Percentiles rank a stretch among this genome's conserved stretches.
These are phyloP conservation scores for Psidium friedrichsthalianum DNA, from an alignment of 345 rosid genomes.

Conservation along the genomic window DNA sequence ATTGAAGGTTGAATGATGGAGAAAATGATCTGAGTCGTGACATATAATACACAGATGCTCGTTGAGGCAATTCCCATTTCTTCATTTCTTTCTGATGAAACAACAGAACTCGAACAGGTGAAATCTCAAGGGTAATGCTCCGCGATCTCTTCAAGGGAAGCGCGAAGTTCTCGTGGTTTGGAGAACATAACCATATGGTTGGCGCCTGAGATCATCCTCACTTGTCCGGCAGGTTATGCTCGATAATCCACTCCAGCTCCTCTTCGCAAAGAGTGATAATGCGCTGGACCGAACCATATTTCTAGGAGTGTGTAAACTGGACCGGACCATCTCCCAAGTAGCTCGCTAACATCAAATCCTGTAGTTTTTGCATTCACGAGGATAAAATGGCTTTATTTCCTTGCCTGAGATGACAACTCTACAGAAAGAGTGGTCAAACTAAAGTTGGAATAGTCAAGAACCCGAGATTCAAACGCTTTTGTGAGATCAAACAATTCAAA, in stretches of 20 bases:
- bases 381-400: no score
- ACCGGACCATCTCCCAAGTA: constrained; percentile 8
- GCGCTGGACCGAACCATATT: constrained; percentile 7
- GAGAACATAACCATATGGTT: constrained; percentile 22
- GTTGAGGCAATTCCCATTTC: neutral
- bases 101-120: neutral
- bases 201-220: constrained; percentile 2
- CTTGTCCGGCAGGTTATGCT: constrained; percentile 3
- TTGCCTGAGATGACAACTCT: no score
- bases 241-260: constrained; percentile 2
- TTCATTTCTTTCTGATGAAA: neutral
- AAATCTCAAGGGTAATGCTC: neutral
- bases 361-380: neutral
- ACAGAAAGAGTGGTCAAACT: no score
- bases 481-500: no score
- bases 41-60: neutral
- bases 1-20: neutral
- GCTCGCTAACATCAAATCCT: constrained; percentile 10
- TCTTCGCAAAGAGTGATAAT: constrained; percentile 6
- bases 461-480: no score
- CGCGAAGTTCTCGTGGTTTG: constrained; percentile 4
- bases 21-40: neutral
- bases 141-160: constrained; percentile 6
- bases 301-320: no score
- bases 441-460: no score